Evolutionary conservation across 2,329 filamentous ascomycete genomes (phyloP).

Genomic region (Fusarium sp.): DNA sequence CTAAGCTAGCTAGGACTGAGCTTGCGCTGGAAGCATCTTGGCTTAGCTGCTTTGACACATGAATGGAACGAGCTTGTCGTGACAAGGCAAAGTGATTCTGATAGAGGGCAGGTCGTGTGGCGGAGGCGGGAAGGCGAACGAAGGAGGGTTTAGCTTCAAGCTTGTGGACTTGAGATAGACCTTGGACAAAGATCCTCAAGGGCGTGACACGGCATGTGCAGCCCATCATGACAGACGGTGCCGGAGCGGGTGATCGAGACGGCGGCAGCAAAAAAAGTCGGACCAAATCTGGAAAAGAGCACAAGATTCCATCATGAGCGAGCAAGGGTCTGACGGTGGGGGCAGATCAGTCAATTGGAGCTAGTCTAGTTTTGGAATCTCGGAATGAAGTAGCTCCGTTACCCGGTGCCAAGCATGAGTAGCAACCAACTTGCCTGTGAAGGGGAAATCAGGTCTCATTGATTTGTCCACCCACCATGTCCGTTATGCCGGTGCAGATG

Average conservation of each 20-base stretch:
- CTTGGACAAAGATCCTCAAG: constrained; percentile 61
- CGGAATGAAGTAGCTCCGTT: constrained; percentile 25
- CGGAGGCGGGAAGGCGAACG: constrained; percentile 25
- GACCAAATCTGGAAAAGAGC: constrained; percentile 30
- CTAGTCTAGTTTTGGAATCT: neutral
- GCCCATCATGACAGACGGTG: constrained; percentile 52
- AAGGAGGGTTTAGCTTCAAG: constrained; percentile 39
- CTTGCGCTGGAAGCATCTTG: constrained; percentile 29
- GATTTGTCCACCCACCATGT: neutral
- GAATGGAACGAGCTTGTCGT: constrained; percentile 41
- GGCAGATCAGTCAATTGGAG: constrained; percentile 14
- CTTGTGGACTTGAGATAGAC: constrained; percentile 55
- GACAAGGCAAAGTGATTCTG: constrained; percentile 26
- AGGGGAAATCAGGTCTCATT: neutral
- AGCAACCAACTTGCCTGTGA: constrained; percentile 12
- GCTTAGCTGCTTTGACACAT: constrained; percentile 29
- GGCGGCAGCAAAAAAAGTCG: constrained; percentile 36
- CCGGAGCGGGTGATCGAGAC: constrained; percentile 8
- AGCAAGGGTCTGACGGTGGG: constrained; percentile 37
- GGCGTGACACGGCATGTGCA: constrained; percentile 61
- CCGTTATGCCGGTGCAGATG: neutral
- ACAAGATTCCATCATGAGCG: constrained; percentile 36
- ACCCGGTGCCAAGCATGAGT: neutral
- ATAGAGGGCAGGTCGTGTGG: constrained; percentile 14
- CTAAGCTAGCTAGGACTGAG: neutral